A percentile compares a stretch with the other conserved stretches of the same genome.
phyloP scores from a whole-genome alignment of 495 filamentous ascomycete genomes.

The Penicillium nucicola region DNA sequence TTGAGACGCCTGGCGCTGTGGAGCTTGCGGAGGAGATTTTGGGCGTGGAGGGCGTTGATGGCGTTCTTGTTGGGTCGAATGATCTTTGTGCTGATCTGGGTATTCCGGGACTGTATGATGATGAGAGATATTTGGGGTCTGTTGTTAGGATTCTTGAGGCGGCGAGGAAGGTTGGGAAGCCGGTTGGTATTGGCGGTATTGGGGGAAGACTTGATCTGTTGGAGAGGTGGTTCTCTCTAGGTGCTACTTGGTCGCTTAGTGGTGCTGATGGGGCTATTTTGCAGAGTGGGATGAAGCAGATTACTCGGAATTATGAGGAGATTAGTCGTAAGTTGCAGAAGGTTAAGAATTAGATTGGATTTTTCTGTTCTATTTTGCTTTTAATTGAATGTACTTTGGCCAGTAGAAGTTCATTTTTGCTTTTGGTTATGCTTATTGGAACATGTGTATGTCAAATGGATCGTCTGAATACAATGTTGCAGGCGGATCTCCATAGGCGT shows the following conservation, averaged over 20 bases:
- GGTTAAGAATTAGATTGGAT: slow-evolving; percentile 4
- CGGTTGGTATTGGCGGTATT: slow-evolving; percentile 29
- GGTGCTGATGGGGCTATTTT: slow-evolving; percentile 23
- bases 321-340: slow-evolving; percentile 20
- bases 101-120: slow-evolving; percentile 28
- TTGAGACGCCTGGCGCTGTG: slow-evolving; percentile 28
- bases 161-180: slow-evolving; percentile 22
- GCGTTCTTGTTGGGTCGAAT: slow-evolving; percentile 30
- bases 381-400: background rate
- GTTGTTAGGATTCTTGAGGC: slow-evolving; percentile 24
- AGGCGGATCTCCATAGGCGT: slow-evolving; percentile 24
- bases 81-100: slow-evolving; percentile 28
- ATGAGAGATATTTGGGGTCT: slow-evolving; percentile 12
- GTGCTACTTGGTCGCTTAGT: slow-evolving; percentile 31
- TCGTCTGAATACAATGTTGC: slow-evolving; percentile 9
- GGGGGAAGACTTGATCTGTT: slow-evolving; percentile 23
- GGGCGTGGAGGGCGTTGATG: slow-evolving; percentile 28
- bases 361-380: no score
- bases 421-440: background rate
- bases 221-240: slow-evolving; percentile 29
- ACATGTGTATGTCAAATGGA: slow-evolving; percentile 10
- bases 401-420: background rate
- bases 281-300: slow-evolving; percentile 27
- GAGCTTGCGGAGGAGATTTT: slow-evolving; percentile 27
- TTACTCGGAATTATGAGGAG: slow-evolving; percentile 25